phyloP scores from a whole-genome alignment of 2,329 filamentous ascomycete genomes.

The Laburnicola sp. region DNA sequence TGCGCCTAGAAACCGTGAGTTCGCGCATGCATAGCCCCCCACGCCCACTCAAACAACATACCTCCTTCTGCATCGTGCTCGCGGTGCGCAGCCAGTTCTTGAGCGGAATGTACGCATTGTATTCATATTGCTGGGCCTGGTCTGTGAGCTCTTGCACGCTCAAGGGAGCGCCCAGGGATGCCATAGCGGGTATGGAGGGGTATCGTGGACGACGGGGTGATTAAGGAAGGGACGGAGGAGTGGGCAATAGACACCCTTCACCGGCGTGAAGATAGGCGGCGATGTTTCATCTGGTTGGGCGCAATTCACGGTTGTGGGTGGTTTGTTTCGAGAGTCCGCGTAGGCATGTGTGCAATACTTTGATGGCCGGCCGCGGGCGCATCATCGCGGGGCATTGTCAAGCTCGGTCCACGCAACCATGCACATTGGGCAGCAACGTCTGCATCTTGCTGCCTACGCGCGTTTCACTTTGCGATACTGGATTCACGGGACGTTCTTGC shows the following conservation, averaged over 20 bases:
- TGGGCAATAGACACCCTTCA: conserved; percentile 17
- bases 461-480: neutral
- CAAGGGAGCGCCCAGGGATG: conserved; percentile 56
- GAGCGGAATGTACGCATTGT: conserved; percentile 74
- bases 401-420: neutral
- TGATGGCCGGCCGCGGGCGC: conserved; percentile 3
- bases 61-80: conserved; percentile 78
- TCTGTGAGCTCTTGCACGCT: conserved; percentile 76
- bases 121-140: conserved; percentile 78
- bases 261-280: conserved; percentile 23
- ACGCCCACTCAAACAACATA: conserved; percentile 48
- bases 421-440: neutral
- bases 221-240: neutral
- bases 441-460: conserved; percentile 1
- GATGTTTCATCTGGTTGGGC: conserved; percentile 36
- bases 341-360: conserved; percentile 31
- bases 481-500: no score
- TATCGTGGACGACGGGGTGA: conserved; percentile 10
- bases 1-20: conserved; percentile 62
- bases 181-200: conserved; percentile 25
- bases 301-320: conserved; percentile 15
- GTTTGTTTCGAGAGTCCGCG: conserved; percentile 16
- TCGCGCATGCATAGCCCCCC: neutral
- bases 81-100: conserved; percentile 82
- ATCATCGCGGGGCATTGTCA: conserved; percentile 34